Conservation (phyloP, 2,329 filamentous ascomycete species). For the Dothistroma septosporum region DNA sequence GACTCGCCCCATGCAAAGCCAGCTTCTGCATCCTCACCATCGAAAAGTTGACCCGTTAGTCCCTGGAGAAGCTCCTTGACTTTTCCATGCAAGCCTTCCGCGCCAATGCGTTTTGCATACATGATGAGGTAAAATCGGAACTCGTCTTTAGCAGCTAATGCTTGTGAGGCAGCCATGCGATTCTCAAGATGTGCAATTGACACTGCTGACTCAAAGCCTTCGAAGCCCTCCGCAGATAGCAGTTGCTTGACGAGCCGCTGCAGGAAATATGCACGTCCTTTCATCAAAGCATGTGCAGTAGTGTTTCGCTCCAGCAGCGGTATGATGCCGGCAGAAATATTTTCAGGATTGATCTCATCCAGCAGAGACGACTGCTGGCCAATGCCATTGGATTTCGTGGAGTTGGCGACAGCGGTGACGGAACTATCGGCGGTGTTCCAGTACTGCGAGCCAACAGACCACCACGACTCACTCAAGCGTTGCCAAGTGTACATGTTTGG, state of each 20-base stretch:
- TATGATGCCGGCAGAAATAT: constrained; percentile 84
- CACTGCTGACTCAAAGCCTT: constrained; percentile 84
- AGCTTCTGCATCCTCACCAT: constrained; percentile 54
- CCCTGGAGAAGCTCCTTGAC: constrained; percentile 87
- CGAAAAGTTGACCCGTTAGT: constrained; percentile 66
- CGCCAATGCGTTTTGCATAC: constrained; percentile 93
- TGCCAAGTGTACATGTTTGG: constrained; percentile 87
- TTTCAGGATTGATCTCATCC: constrained; percentile 50
- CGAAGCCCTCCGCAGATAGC: constrained; percentile 83
- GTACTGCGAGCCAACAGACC: constrained; percentile 95
- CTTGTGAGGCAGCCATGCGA: constrained; percentile 80
- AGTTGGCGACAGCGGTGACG: constrained; percentile 72
- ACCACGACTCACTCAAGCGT: constrained; percentile 93
- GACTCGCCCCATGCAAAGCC: constrained; percentile 62
- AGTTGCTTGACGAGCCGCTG: constrained; percentile 88
- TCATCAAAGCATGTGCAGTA: constrained; percentile 84
- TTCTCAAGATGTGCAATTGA: constrained; percentile 96
- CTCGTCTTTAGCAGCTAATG: constrained; percentile 81
- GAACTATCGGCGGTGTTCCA: constrained; percentile 97
- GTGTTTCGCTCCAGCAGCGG: constrained; percentile 91
- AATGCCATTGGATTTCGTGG: constrained; percentile 30
- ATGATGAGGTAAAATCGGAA: constrained; percentile 94
- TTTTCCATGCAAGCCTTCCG: constrained; percentile 80
- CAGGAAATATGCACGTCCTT: constrained; percentile 85
- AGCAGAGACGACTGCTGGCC: constrained; percentile 29